Conservation (phyloP, 2,329 filamentous ascomycete species). For the Epichloe hybrida region DNA sequence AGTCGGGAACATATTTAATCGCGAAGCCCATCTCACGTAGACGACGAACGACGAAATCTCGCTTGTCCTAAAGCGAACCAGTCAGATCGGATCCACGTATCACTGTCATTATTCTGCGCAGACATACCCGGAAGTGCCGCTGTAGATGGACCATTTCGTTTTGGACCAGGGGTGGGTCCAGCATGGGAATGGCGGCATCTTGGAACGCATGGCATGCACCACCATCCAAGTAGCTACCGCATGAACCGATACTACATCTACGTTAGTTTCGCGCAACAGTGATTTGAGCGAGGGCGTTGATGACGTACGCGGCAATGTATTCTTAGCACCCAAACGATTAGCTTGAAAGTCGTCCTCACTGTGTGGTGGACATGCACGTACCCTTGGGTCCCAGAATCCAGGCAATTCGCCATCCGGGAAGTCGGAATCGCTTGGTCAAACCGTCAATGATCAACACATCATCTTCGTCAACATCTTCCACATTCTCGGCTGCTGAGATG, state of each 20-base stretch:
- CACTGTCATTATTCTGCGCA: neutral
- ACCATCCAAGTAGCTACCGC: constrained; percentile 87
- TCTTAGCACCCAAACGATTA: constrained; percentile 30
- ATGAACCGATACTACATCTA: constrained; percentile 55
- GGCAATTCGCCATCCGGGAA: constrained; percentile 91
- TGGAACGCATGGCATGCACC: constrained; percentile 93
- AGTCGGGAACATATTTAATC: constrained; percentile 73
- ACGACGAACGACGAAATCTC: constrained; percentile 75
- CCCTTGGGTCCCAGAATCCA: constrained; percentile 89
- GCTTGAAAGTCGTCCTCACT: neutral
- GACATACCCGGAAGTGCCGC: constrained; percentile 58
- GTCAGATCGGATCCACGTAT: constrained; percentile 9
- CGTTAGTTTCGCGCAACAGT: constrained; percentile 4
- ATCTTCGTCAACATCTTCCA: constrained; percentile 78
- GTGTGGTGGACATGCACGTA: constrained; percentile 14
- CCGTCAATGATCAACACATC: constrained; percentile 93
- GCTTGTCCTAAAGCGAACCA: constrained; percentile 49
- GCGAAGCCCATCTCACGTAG: constrained; percentile 77
- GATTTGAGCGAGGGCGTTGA: neutral
- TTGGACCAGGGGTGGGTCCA: constrained; percentile 71
- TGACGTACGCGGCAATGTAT: constrained; percentile 66
- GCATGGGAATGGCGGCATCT: constrained; percentile 82
- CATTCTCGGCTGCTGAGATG: constrained; percentile 78
- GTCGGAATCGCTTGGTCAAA: constrained; percentile 88
- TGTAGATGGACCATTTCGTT: constrained; percentile 84